Evolutionary conservation across 2,329 filamentous ascomycete species (phyloP).

Genomic region (Pyricularia grisea): DNA sequence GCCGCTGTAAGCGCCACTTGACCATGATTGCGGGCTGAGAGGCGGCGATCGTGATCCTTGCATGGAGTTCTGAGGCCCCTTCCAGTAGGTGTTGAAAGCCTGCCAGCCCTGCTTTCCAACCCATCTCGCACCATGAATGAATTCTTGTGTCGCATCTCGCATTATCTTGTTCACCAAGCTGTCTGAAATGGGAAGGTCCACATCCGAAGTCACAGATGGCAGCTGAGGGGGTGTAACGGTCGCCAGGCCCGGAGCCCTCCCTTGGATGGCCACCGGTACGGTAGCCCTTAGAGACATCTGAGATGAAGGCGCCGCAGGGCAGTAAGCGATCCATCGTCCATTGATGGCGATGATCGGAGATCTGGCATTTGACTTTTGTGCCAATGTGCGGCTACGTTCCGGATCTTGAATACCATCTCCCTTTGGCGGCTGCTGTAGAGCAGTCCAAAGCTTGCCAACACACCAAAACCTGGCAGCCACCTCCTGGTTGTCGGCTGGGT

Average conservation of each 20-base stretch:
- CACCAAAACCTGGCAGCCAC: constrained; percentile 46
- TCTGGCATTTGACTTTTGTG: constrained; percentile 35
- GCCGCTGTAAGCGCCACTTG: constrained; percentile 27
- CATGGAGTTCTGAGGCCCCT: constrained; percentile 38
- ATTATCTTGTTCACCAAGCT: constrained; percentile 68
- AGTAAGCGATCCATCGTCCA: constrained; percentile 69
- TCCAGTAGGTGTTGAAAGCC: constrained; percentile 76
- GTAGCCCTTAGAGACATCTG: constrained; percentile 60
- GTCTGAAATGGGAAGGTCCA: constrained; percentile 65
- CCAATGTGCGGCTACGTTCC: constrained; percentile 27
- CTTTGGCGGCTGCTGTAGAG: constrained; percentile 54
- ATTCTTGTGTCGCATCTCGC: constrained; percentile 68
- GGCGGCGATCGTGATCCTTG: constrained; percentile 32
- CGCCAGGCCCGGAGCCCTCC: constrained; percentile 45
- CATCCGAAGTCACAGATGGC: constrained; percentile 54
- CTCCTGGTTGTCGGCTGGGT: constrained; percentile 28
- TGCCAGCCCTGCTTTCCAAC: constrained; percentile 68
- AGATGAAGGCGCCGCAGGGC: constrained; percentile 62
- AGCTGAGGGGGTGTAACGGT: constrained; percentile 61
- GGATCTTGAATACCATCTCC: constrained; percentile 35
- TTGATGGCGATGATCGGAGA: constrained; percentile 60
- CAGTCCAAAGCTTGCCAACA: constrained; percentile 87
- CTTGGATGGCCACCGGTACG: constrained; percentile 45
- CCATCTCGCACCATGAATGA: constrained; percentile 67
- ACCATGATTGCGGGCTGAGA: constrained; percentile 36